Conservation (phyloP, 2,329 filamentous ascomycete species). For the Ilyonectria robusta region DNA sequence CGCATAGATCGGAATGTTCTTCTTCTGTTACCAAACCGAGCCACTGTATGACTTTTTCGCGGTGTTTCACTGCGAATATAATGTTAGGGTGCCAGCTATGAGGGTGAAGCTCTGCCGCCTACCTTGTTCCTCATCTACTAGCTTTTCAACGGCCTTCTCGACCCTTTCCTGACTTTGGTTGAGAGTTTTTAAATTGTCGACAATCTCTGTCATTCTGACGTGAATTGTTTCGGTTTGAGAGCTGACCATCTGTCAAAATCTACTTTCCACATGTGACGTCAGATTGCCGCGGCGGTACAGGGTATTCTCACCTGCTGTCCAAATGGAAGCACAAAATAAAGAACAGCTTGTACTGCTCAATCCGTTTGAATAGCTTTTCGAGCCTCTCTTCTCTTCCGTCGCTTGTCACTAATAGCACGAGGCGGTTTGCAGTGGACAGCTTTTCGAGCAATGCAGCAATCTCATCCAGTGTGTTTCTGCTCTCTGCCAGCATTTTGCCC, state of each 20-base stretch:
- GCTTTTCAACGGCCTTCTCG: not conserved
- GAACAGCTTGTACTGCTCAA: conserved; percentile 9
- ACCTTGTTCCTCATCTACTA: not conserved
- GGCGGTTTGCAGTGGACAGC: not conserved
- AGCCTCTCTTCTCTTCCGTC: not conserved
- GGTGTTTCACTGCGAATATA: not conserved
- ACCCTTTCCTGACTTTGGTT: not conserved
- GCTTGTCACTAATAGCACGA: not conserved
- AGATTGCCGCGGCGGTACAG: not conserved
- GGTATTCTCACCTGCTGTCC: not conserved
- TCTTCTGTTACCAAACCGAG: not conserved
- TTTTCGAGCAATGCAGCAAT: conserved; percentile 3
- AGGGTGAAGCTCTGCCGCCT: not conserved
- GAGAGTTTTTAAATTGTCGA: not conserved
- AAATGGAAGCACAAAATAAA: conserved; percentile 17
- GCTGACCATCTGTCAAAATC: not conserved
- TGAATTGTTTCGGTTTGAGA: not conserved
- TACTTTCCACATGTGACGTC: not conserved
- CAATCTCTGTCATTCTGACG: not conserved
- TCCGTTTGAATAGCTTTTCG: not conserved
- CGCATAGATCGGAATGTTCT: not conserved
- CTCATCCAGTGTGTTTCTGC: not conserved
- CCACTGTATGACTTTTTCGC: not conserved
- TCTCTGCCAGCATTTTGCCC: not conserved
- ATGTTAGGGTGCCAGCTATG: not conserved